Conservation (phyloP, 176 grass and related monocot species). For the Rhynchospora breviuscula region DNA sequence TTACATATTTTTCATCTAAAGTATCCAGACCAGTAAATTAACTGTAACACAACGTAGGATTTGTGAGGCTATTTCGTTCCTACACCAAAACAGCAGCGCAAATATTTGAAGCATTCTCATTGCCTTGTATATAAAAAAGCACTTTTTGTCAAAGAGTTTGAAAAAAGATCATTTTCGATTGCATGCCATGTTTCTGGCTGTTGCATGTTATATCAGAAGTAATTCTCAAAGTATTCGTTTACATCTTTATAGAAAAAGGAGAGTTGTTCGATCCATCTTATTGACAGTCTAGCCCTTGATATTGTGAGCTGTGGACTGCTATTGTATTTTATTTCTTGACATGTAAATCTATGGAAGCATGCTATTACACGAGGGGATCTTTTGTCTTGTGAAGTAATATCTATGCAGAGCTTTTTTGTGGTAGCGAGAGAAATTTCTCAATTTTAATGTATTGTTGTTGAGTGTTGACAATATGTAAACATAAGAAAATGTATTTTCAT, state of each 20-base stretch:
- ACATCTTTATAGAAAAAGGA: neutral
- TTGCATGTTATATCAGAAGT: neutral
- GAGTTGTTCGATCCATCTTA: neutral
- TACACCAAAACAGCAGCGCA: neutral
- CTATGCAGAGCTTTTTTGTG: no score
- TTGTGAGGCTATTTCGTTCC: neutral
- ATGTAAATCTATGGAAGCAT: no score
- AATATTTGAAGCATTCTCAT: neutral
- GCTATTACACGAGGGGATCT: no score
- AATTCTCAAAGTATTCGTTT: neutral
- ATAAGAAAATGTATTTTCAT: no score
- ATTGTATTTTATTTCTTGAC: no score
- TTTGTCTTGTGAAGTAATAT: no score
- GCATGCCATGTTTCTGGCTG: neutral
- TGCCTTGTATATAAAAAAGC: no score
- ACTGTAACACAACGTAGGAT: neutral
- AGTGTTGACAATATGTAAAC: no score
- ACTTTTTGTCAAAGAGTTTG: neutral
- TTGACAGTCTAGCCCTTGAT: no score
- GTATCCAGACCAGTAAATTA: neutral
- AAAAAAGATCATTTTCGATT: neutral
- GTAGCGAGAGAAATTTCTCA: no score
- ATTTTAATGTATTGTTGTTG: no score
- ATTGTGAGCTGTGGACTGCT: no score
- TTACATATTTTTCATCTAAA: neutral